Base-by-base conservation (phyloP, 345 rosid species). In the Litchi chinensis region DNA sequence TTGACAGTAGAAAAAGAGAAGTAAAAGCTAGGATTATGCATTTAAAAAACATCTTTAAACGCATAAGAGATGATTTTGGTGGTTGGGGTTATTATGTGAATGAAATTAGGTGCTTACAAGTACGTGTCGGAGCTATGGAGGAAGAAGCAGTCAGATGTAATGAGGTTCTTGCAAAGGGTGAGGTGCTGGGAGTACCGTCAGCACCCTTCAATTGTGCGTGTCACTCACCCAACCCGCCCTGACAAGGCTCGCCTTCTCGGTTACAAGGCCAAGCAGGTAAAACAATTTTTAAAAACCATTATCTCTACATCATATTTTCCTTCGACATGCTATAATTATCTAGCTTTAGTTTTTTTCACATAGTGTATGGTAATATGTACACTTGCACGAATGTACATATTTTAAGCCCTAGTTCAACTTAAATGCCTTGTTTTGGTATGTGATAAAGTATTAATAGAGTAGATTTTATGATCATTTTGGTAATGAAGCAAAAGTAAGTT, bases 181-280 rank as follows among this genome's bases (percentile, higher is more conserved):
- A 96, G 99, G 91, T 96, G 99, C 81, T 96, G 99, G 99, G 98
- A 94, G 86, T 97, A 97, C 81, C 90, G 98, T 13, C 99, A 97
- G 71, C 97, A 91, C 77, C 97, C 99, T 59, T 94, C 99, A 1
- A 97, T 97, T 43, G 98, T 97, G 39, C 97, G 98, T 54, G 89
- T 97, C 57, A 93, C 90, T 60, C 97, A 79, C 48, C 97, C 99
- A 66, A 94, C 98, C 22, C 99, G 98, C 82, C 99, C 99, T 5
- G 98, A 97, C 85, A 94, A 90, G 86, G 98, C 99, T 62, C 95
- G 99, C 68, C 91, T 94, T 74, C 71, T 94, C 68, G 99, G 98
- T 40, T 97, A 94, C 93, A 97, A 97, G 85, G 99, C 99, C 82
- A 97, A 97, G 86, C 98, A 97, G 98, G 99, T 94, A 37, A 13